Percentiles rank a stretch among this genome's conserved stretches.
Conservation (phyloP, 371 early-diverging fungal species). For the Cokeromyces recurvatus region DNA sequence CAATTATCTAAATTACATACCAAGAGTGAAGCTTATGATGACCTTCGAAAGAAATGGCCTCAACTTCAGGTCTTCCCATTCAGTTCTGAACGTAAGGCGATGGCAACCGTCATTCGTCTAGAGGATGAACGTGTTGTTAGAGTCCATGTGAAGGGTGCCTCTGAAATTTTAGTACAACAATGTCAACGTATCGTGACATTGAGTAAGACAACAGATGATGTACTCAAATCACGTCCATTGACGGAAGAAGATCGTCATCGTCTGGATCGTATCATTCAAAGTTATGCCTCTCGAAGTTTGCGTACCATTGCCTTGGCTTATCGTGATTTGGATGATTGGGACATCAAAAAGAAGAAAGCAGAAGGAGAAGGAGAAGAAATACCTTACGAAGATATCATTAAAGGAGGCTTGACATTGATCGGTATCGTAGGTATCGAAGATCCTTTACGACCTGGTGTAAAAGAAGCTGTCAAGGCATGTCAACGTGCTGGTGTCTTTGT, state of each 20-base stretch:
- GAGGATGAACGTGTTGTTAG: slow-evolving; percentile 44
- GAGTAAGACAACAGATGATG: slow-evolving; percentile 25
- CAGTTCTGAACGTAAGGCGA: slow-evolving; percentile 81
- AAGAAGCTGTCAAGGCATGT: slow-evolving; percentile 58
- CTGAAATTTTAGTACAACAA: slow-evolving; percentile 70
- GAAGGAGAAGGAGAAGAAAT: slow-evolving; percentile 34
- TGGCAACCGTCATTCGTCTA: slow-evolving; percentile 75
- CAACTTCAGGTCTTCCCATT: slow-evolving; percentile 76
- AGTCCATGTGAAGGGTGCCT: slow-evolving; percentile 82
- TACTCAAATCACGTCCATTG: slow-evolving; percentile 47
- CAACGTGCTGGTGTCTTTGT: slow-evolving; percentile 72
- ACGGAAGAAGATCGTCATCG: slow-evolving; percentile 37
- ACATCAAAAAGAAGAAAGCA: background rate
- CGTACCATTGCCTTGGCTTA: slow-evolving; percentile 69
- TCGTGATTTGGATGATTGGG: slow-evolving; percentile 55
- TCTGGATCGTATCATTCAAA: slow-evolving; percentile 53
- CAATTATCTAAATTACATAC: slow-evolving; percentile 36
- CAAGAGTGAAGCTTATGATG: slow-evolving; percentile 21
- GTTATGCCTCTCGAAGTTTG: slow-evolving; percentile 55
- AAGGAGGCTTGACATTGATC: slow-evolving; percentile 42
- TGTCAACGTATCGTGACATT: slow-evolving; percentile 33
- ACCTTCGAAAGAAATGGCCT: slow-evolving; percentile 39
- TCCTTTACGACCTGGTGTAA: slow-evolving; percentile 64
- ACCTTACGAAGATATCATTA: slow-evolving; percentile 42
- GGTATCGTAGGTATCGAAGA: slow-evolving; percentile 70